A percentile compares a stretch with the other conserved stretches of the same genome.
Evolutionary conservation across 768 basidiomycete species (phyloP).

Genomic region (Lactarius deliciosus): DNA sequence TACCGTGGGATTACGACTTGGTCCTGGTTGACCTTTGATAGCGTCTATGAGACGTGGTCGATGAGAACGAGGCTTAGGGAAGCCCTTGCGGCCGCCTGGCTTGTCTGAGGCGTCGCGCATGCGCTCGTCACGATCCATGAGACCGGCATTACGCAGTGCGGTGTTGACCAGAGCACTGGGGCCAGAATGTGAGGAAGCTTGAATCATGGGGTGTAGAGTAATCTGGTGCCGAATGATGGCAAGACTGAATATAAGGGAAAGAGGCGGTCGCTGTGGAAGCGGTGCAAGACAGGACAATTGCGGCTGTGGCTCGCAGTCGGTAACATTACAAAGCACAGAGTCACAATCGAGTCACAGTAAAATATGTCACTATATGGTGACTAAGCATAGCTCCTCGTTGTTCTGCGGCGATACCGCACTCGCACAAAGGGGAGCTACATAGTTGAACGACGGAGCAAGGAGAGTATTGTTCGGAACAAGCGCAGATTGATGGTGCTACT

Average conservation of each 20-base stretch:
- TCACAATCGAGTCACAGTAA: conserved; percentile 23
- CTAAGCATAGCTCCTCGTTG: conserved; percentile 3
- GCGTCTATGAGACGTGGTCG: conserved; percentile 60
- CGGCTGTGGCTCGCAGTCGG: neutral
- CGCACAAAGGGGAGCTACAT: neutral
- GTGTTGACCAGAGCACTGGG: conserved; percentile 57
- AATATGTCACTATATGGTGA: conserved; percentile 3
- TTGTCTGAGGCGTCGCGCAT: conserved; percentile 73
- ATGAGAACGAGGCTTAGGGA: conserved; percentile 60
- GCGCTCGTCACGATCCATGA: conserved; percentile 71
- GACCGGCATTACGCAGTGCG: conserved; percentile 67
- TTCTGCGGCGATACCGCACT: neutral
- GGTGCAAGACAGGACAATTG: conserved; percentile 2
- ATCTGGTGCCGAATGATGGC: conserved; percentile 13
- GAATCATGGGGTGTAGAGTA: conserved; percentile 46
- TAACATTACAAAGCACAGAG: conserved; percentile 6
- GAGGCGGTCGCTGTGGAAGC: conserved; percentile 18
- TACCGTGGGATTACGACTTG: conserved; percentile 60
- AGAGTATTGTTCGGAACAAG: neutral
- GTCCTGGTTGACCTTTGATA: conserved; percentile 51
- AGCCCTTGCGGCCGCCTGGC: conserved; percentile 71
- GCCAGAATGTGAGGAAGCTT: conserved; percentile 59
- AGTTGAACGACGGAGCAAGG: neutral
- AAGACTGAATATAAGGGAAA: conserved; percentile 15
- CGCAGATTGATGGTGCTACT: neutral